A percentile compares a stretch with the other conserved stretches of the same genome.
phyloP scores from a whole-genome alignment of 179 eudicot species.

The Nepenthes alata region DNA sequence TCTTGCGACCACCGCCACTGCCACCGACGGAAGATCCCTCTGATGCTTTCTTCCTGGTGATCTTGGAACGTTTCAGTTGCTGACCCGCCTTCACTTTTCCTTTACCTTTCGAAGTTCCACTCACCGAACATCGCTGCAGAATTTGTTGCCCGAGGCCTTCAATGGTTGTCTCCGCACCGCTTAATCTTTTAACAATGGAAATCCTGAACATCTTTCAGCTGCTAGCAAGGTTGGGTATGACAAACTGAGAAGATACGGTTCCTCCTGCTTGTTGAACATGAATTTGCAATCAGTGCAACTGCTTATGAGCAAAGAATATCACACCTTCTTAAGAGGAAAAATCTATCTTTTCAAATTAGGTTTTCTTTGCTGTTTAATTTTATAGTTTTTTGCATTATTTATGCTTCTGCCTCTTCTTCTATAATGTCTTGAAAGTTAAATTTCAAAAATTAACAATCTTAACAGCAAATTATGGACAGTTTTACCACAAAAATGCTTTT shows the following conservation, averaged over 20 bases:
- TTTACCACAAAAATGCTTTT: too few species aligned
- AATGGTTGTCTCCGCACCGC: constrained; percentile 17
- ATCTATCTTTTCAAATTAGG: too few species aligned
- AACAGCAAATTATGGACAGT: too few species aligned
- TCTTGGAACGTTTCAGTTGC: constrained; percentile 41
- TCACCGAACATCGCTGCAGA: constrained; percentile 63
- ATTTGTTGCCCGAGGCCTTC: constrained; percentile 37
- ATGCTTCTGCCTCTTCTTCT: too few species aligned
- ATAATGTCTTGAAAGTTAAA: too few species aligned
- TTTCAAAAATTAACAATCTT: too few species aligned
- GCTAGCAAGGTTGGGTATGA: too few species aligned
- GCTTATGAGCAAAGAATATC: too few species aligned
- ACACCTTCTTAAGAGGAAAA: too few species aligned
- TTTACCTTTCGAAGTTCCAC: constrained; percentile 90
- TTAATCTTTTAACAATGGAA: constrained; percentile 20
- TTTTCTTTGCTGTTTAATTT: too few species aligned
- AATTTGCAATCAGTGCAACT: too few species aligned
- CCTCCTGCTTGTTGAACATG: background rate
- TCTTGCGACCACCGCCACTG: constrained; percentile 30
- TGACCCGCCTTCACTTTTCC: constrained; percentile 44
- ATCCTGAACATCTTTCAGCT: constrained; percentile 18
- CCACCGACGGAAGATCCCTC: constrained; percentile 19
- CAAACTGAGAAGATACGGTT: background rate
- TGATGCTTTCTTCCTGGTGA: constrained; percentile 39
- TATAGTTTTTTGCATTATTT: too few species aligned